These are phyloP conservation scores for Amanita exitialis DNA, from an alignment of 768 basidiomycete genomes.

Conservation along the genomic window DNA sequence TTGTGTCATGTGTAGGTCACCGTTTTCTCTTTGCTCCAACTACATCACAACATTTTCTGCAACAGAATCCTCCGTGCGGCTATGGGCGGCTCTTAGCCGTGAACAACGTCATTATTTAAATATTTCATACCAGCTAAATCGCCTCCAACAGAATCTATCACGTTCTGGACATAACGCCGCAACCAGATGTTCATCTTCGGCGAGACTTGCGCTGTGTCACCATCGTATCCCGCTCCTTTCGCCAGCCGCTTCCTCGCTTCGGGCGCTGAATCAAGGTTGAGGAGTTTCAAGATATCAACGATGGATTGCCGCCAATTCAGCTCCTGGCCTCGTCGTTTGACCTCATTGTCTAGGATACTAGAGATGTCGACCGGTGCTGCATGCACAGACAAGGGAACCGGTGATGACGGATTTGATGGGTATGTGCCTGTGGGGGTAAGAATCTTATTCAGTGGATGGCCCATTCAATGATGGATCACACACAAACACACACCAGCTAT, in stretches of 20 bases:
- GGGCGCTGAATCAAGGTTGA: neutral
- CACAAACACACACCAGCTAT: neutral
- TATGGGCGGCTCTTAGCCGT: neutral
- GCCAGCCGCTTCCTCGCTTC: neutral
- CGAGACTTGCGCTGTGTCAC: neutral
- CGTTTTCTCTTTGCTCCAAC: too few relatives aligned
- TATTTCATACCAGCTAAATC: neutral
- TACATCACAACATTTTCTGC: neutral
- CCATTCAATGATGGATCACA: neutral
- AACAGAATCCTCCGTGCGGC: neutral
- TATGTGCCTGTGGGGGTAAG: neutral
- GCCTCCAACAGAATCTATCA: neutral
- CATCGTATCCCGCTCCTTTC: neutral
- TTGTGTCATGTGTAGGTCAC: neutral
- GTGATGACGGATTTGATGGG: neutral
- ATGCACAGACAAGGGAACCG: neutral
- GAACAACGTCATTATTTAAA: neutral
- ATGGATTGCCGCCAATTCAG: conserved; percentile 3
- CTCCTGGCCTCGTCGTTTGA: neutral
- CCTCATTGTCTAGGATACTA: neutral
- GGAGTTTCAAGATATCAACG: conserved; percentile 2
- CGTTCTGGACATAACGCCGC: neutral
- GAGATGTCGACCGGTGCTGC: neutral
- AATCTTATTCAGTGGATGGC: neutral
- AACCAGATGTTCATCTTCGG: neutral